These are phyloP conservation scores for Curvularia sp. DNA, from an alignment of 2,329 filamentous ascomycete genomes.

Conservation along the genomic window DNA sequence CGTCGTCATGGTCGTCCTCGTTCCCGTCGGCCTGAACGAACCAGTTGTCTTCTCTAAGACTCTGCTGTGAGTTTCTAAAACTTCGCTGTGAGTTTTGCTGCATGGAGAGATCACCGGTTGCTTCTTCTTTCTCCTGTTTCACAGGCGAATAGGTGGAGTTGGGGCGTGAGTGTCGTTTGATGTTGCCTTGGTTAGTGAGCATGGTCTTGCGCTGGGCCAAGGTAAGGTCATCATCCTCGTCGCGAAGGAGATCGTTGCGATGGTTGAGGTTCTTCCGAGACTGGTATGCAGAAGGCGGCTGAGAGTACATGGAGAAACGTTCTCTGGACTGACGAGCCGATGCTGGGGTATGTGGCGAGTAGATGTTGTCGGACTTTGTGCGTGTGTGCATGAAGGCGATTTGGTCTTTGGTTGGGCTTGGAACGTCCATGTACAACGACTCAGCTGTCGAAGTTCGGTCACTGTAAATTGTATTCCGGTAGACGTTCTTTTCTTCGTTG, in stretches of 20 bases:
- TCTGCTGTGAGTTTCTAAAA: constrained; percentile 36
- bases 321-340: constrained; percentile 62
- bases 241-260: constrained; percentile 40
- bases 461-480: constrained; percentile 51
- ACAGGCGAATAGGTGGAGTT: constrained; percentile 24
- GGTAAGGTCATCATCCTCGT: constrained; percentile 40
- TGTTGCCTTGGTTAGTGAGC: constrained; percentile 43
- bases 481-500: constrained; percentile 68
- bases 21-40: constrained; percentile 48
- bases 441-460: constrained; percentile 44
- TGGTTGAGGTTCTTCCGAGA: constrained; percentile 49
- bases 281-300: constrained; percentile 45
- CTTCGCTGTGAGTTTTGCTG: constrained; percentile 40
- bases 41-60: constrained; percentile 57
- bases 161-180: constrained; percentile 40
- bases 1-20: constrained; percentile 23
- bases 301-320: constrained; percentile 55
- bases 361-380: constrained; percentile 65
- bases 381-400: constrained; percentile 85
- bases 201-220: constrained; percentile 45
- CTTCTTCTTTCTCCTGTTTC: constrained; percentile 6
- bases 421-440: constrained; percentile 36
- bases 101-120: constrained; percentile 38
- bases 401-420: constrained; percentile 51
- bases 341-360: constrained; percentile 59